Evolutionary conservation across 2,329 filamentous ascomycete genomes (phyloP).

Genomic region (Cordyceps fumosorosea): DNA sequence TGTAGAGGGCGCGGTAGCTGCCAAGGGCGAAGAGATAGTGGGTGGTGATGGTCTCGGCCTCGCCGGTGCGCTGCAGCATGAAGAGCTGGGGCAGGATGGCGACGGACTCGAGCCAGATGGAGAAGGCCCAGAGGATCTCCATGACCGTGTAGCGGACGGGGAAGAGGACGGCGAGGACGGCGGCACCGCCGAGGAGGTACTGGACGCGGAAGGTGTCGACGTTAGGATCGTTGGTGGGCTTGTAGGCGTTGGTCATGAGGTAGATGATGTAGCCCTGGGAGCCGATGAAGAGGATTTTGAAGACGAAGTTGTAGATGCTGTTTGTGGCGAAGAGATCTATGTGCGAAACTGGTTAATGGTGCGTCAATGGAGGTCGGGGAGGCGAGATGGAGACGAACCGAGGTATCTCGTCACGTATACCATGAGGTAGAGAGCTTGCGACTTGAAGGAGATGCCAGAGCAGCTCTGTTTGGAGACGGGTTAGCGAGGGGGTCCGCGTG

Average conservation of each 20-base stretch:
- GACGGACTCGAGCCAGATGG: constrained; percentile 95
- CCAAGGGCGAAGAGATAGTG: constrained; percentile 96
- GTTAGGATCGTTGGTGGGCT: constrained; percentile 94
- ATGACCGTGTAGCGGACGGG: constrained; percentile 76
- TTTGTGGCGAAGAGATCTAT: constrained; percentile 79
- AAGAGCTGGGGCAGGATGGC: constrained; percentile 96
- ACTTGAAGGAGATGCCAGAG: constrained; percentile 97
- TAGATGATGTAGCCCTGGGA: constrained; percentile 93
- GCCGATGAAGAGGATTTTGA: constrained; percentile 92
- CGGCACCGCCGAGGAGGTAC: constrained; percentile 79
- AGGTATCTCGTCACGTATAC: constrained; percentile 94
- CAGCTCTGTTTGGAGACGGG: constrained; percentile 77
- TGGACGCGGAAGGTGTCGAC: constrained; percentile 96
- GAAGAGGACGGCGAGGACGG: constrained; percentile 71
- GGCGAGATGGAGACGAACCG: constrained; percentile 40
- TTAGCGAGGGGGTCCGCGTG: constrained; percentile 18
- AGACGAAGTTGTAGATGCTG: constrained; percentile 85
- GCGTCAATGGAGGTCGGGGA: neutral
- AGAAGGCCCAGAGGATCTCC: constrained; percentile 96
- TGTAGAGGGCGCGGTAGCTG: constrained; percentile 87
- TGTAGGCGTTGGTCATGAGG: constrained; percentile 96
- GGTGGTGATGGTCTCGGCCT: constrained; percentile 98
- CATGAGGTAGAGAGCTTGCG: constrained; percentile 87
- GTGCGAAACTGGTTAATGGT: neutral
- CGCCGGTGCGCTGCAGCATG: constrained; percentile 94